Conservation (phyloP, 257 asterid species). For the Solanum etuberosum region DNA sequence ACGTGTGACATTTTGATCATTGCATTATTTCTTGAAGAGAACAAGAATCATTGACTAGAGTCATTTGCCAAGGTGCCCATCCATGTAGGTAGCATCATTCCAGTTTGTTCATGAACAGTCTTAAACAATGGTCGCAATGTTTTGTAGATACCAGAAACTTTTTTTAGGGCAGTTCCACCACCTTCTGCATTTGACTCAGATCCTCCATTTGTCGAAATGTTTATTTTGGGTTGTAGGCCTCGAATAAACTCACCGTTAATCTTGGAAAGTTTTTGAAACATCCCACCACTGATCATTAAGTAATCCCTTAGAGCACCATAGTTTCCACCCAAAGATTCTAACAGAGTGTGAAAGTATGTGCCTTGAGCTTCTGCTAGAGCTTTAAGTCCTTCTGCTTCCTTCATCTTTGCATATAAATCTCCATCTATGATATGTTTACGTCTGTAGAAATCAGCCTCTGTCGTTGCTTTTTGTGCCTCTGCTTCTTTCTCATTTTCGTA, state of each 20-base stretch:
- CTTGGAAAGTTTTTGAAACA: constrained; percentile 44
- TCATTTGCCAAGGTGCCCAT: constrained; percentile 22
- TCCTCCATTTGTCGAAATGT: constrained; percentile 46
- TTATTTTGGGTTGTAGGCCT: constrained; percentile 57
- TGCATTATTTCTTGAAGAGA: neutral
- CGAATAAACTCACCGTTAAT: constrained; percentile 39
- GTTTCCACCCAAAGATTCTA: constrained; percentile 46
- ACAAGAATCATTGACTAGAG: neutral
- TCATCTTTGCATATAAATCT: constrained; percentile 37
- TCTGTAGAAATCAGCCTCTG: constrained; percentile 31
- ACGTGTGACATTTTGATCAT: neutral
- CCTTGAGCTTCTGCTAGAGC: constrained; percentile 66
- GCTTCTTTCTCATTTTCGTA: constrained; percentile 47
- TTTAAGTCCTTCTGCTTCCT: constrained; percentile 53
- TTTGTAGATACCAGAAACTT: constrained; percentile 45
- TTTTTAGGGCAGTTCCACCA: constrained; percentile 27
- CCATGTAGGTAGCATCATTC: constrained; percentile 67
- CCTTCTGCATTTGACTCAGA: neutral
- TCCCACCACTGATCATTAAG: constrained; percentile 49
- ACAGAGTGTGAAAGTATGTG: constrained; percentile 22
- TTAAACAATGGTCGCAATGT: constrained; percentile 53
- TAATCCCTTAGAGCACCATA: constrained; percentile 44
- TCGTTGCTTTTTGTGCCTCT: constrained; percentile 33
- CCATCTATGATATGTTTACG: constrained; percentile 37
- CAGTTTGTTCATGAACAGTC: constrained; percentile 65